A percentile compares a stretch with the other conserved stretches of the same genome.
These are phyloP conservation scores for Lagerstroemia speciosa DNA, from an alignment of 345 rosid species.

Conservation along the genomic window DNA sequence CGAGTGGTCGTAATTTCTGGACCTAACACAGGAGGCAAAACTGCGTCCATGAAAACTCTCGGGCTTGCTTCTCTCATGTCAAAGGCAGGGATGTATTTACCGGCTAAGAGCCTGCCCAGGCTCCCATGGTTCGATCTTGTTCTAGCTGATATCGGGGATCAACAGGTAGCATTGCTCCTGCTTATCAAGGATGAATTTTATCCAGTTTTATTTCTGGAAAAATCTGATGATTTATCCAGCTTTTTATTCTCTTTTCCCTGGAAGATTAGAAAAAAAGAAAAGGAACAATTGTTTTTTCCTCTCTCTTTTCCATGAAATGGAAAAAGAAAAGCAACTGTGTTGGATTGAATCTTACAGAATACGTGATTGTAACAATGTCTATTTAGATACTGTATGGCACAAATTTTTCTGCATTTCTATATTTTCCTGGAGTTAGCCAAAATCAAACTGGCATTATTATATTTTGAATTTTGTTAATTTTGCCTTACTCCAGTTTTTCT, in stretches of 20 bases:
- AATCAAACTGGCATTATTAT: background rate
- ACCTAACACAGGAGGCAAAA: constrained; percentile 95
- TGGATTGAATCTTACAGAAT: background rate
- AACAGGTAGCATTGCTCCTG: constrained; percentile 55
- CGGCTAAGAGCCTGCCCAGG: constrained; percentile 62
- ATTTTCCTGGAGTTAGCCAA: background rate
- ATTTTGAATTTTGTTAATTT: constrained; percentile 16
- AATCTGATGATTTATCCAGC: background rate
- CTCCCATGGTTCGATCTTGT: constrained; percentile 96
- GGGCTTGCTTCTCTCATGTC: constrained; percentile 84
- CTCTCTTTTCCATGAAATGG: background rate
- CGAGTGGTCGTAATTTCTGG: constrained; percentile 85
- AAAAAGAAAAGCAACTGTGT: background rate
- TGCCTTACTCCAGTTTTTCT: constrained; percentile 33
- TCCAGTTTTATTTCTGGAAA: background rate
- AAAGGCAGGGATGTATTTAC: constrained; percentile 82
- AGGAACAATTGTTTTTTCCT: background rate
- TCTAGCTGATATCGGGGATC: constrained; percentile 90
- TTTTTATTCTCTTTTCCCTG: background rate
- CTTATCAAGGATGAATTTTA: constrained; percentile 15
- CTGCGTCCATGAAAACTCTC: constrained; percentile 89
- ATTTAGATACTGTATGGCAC: background rate
- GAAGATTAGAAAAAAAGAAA: background rate
- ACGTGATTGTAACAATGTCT: background rate
- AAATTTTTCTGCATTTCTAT: background rate